Evolutionary conservation across 306 rosid species (phyloP), one percentile per base, ranked within the genome.

Genomic region (Sesbania bispinosa): DNA sequence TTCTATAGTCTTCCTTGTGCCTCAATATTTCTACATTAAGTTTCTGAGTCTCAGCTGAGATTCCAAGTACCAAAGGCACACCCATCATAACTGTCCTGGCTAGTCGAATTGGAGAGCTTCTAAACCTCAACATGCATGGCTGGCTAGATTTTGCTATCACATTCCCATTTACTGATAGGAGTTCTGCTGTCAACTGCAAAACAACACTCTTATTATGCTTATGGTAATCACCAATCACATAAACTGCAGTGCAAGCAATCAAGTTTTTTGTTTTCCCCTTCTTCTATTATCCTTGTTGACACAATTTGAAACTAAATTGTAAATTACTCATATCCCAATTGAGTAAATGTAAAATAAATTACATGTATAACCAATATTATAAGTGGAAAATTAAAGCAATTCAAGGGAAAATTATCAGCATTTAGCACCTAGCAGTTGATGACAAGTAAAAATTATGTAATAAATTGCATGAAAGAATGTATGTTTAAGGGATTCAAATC

Each of bases 41-140:
- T 65, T 55, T 84, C 39, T 94, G 98, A 10, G 90, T 82, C 60
- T 94, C 97, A 0, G 59, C 69, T 6, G 88, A 66, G 35, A 90
- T 58, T 81, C 95, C 98, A 0, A 94, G 78, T 16, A 90, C 27
- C 10, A 90, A 36, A 10, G 97, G 98, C n/a, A 89, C 14, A 1
- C 92, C 83, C 83, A 82, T 73, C 1, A 89, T 48, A 18, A 87
- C 35, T 20, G 89, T 94, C 11, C 91, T 69, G 1, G 89, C 81
- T 0, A 89, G 64, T 74, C 89, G 87, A 71, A 89, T 55, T 0
- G 97, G 96, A 0, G 74, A 70, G 83, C 97, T 94, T 79, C 92
- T 66, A 47, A 78, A 90, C 48, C 90, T 54, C 41, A 94, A 64
- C 96, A 94, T 90, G 80, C 89, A 87, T 16, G 98, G 92, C 47